phyloP scores from a whole-genome alignment of 148 eudicot species.

The Salicornia ramosissima region DNA sequence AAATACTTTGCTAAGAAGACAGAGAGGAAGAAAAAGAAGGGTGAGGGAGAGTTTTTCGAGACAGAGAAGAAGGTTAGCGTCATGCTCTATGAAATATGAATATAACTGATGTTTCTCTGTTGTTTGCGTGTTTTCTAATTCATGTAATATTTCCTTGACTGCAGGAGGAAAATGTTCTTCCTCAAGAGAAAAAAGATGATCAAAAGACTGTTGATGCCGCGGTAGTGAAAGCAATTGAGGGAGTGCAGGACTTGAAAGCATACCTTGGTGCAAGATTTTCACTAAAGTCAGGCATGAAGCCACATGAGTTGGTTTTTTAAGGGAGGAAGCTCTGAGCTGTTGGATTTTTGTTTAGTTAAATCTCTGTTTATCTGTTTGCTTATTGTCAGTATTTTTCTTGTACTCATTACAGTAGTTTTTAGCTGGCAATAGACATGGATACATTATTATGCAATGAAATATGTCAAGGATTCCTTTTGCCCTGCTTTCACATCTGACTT shows the following conservation, averaged over 20 bases:
- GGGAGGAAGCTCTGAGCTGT: slow-evolving; percentile 4
- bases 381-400: slow-evolving; percentile 12
- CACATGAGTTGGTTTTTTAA: slow-evolving; percentile 63
- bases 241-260: slow-evolving; percentile 51
- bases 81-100: not conserved
- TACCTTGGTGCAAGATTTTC: slow-evolving; percentile 71
- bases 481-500: no score
- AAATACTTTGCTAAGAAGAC: slow-evolving; percentile 42
- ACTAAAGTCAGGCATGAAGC: slow-evolving; percentile 64
- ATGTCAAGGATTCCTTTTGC: slow-evolving; percentile 4
- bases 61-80: slow-evolving; percentile 39
- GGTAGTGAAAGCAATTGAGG: slow-evolving; percentile 50
- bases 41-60: slow-evolving; percentile 47
- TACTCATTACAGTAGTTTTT: not conserved
- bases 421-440: slow-evolving; percentile 6
- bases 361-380: not conserved
- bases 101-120: no score
- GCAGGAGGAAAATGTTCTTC: slow-evolving; percentile 56
- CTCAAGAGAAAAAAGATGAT: slow-evolving; percentile 59
- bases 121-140: not conserved
- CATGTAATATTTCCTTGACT: not conserved
- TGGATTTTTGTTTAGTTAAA: not conserved
- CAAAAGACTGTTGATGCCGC: slow-evolving; percentile 57
- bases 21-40: slow-evolving; percentile 45
- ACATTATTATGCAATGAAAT: slow-evolving; percentile 13